Percentiles rank a stretch among this genome's conserved stretches.
These are phyloP conservation scores for Epichloe elymi DNA, from an alignment of 2,329 filamentous ascomycete species.

Conservation along the genomic window DNA sequence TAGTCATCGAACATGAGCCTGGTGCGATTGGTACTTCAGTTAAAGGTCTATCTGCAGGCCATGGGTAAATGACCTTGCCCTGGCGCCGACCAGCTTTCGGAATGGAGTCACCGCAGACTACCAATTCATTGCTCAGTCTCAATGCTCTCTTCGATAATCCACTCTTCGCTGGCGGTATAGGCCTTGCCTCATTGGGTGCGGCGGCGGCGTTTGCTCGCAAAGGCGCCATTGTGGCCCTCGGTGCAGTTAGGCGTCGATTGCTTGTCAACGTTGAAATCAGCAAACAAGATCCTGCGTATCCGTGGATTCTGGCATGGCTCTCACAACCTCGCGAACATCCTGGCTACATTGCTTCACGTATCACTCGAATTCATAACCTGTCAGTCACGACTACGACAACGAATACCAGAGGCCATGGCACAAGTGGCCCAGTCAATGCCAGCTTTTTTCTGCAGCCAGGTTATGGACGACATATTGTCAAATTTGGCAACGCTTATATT, in stretches of 20 bases:
- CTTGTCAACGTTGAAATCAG: constrained; percentile 94
- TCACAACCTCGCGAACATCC: constrained; percentile 59
- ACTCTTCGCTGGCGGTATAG: constrained; percentile 62
- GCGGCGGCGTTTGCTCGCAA: constrained; percentile 69
- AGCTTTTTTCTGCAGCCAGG: constrained; percentile 84
- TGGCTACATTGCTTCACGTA: constrained; percentile 44
- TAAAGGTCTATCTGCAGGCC: no score
- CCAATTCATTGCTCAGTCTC: constrained; percentile 30
- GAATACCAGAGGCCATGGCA: constrained; percentile 42
- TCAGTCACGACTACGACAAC: constrained; percentile 45
- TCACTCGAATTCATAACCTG: constrained; percentile 48
- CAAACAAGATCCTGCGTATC: constrained; percentile 83
- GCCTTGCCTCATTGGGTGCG: constrained; percentile 78
- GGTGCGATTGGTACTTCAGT: no score
- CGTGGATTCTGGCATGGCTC: constrained; percentile 91
- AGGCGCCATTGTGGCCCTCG: constrained; percentile 57
- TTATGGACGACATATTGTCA: constrained; percentile 77
- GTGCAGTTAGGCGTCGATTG: constrained; percentile 67
- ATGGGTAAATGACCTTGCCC: background rate
- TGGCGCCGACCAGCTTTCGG: constrained; percentile 6
- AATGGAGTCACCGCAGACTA: constrained; percentile 19
- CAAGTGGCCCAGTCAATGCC: constrained; percentile 56
- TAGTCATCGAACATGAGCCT: background rate
- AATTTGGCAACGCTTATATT: constrained; percentile 78
- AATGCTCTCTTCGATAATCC: constrained; percentile 51